Conservation (phyloP, 169 alveolate species). For the Blepharisma undulans region DNA sequence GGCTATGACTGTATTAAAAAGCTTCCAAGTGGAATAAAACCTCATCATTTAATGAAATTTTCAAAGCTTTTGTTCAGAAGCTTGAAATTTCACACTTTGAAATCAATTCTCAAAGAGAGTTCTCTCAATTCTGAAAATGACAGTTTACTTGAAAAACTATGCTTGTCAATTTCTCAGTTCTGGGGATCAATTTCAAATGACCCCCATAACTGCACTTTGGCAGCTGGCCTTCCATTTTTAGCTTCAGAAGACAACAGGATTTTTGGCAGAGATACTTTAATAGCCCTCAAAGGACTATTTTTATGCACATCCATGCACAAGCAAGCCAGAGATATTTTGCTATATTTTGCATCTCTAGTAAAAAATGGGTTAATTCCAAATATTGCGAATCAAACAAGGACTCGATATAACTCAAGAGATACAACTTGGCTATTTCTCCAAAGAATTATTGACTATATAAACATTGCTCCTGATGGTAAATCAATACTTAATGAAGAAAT, state of each 20-base stretch:
- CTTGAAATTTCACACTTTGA: not conserved
- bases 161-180: slow-evolving; percentile 4
- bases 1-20: not conserved
- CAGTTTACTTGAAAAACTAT: not conserved
- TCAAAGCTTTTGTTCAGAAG: not conserved
- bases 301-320: slow-evolving; percentile 70
- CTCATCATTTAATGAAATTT: slow-evolving; percentile 20
- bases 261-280: slow-evolving; percentile 97
- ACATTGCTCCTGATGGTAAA: slow-evolving; percentile 79
- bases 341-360: slow-evolving; percentile 90
- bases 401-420: slow-evolving; percentile 95
- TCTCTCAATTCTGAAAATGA: not conserved
- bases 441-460: slow-evolving; percentile 87
- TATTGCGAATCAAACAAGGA: slow-evolving; percentile 89
- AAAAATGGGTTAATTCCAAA: slow-evolving; percentile 94
- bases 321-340: slow-evolving; percentile 81
- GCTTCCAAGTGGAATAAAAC: not conserved
- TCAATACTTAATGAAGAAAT: slow-evolving; percentile 79
- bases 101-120: not conserved
- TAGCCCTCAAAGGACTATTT: slow-evolving; percentile 89
- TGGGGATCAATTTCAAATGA: slow-evolving; percentile 11
- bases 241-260: slow-evolving; percentile 91
- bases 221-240: slow-evolving; percentile 95
- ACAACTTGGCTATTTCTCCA: slow-evolving; percentile 94
- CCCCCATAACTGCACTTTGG: slow-evolving; percentile 41